Base-by-base conservation (phyloP, 192 early-diverging fungal genomes). In the Coemansia asiatica region DNA sequence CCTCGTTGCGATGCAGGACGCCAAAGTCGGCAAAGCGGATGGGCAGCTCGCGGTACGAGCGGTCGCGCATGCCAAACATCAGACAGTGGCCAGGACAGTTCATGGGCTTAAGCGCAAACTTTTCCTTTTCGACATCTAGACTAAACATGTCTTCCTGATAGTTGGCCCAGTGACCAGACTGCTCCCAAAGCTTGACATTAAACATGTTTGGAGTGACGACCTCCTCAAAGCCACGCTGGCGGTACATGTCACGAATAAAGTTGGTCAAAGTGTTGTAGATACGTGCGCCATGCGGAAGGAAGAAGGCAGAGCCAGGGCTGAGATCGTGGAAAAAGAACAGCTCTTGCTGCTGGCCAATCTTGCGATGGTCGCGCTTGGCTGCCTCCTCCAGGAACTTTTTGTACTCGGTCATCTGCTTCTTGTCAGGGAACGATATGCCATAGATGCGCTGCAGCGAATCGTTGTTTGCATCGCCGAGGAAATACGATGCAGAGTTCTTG, bases 401-500 rank as follows among this genome's bases (percentile, higher is more conserved):
- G 79, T 95, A 91, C 83, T 97, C 90, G 59, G 91, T 90, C 92
- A 99, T 90, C 80, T 92, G 89, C 89, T 99, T 98, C 73, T 87
- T 90, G 71, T 99, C 97, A 15, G 97, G 97, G 90, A 99, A 99
- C 59, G 96, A 97, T 60, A 99, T 92, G 61, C 97, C 97, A 81
- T 99, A 98, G 58, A 99, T 85, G 72, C 97, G 94, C 84, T 99
- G 97, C 55, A 99, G 87, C 47, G 96, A 95, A 72, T 98, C 97
- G 83, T 97, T 97, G 63, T 92, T 94, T 61, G 95, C 87, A 72
- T 98, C 92, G 66, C 94, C 97, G 72, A 99, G 83, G 78, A 98
- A 99, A 87, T 99, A 97, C 49, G 96, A 95, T 16, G 97, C 84
- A 60, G 97, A 99, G 89, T 94, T 97, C 93, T 97, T 97, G 61